phyloP scores from a whole-genome alignment of 352 stramenopile species.

The Elongisporangium anandrum region DNA sequence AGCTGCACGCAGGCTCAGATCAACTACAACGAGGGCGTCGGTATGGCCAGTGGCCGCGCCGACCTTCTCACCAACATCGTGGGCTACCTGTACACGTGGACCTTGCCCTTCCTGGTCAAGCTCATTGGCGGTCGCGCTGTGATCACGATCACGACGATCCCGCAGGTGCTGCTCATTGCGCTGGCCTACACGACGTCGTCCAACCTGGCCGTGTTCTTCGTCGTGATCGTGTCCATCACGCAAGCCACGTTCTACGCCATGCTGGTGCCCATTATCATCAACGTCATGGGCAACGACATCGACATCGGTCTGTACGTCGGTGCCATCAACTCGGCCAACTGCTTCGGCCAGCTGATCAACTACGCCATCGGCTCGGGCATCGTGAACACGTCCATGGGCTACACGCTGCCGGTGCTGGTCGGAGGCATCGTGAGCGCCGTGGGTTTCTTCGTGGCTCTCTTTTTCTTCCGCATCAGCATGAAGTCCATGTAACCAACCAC shows the following conservation, averaged over 20 bases:
- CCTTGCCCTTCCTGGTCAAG: slow-evolving; percentile 35
- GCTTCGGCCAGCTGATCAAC: too few species aligned
- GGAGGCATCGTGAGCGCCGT: slow-evolving; percentile 30
- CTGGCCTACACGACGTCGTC: slow-evolving; percentile 25
- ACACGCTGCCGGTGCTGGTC: slow-evolving; percentile 31
- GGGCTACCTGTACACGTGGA: slow-evolving; percentile 37
- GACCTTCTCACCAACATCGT: slow-evolving; percentile 35
- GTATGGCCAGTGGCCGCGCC: slow-evolving; percentile 33
- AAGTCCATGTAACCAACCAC: slow-evolving; percentile 40
- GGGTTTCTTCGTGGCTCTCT: slow-evolving; percentile 21
- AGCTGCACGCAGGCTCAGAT: slow-evolving; percentile 24
- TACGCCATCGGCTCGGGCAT: slow-evolving; percentile 22
- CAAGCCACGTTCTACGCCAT: slow-evolving; percentile 24
- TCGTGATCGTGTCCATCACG: slow-evolving; percentile 22
- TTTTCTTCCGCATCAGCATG: slow-evolving; percentile 40
- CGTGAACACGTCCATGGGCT: slow-evolving; percentile 32
- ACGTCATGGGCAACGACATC: slow-evolving; percentile 20
- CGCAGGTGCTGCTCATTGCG: slow-evolving; percentile 25
- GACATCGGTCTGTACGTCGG: slow-evolving; percentile 16
- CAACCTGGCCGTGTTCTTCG: slow-evolving; percentile 24
- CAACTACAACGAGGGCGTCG: slow-evolving; percentile 46
- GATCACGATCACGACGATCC: slow-evolving; percentile 17
- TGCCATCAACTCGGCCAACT: too few species aligned
- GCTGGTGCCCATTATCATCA: slow-evolving; percentile 32
- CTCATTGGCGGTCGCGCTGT: slow-evolving; percentile 33